Conservation (phyloP, 2,329 filamentous ascomycete species). For the Nemania serpens region DNA sequence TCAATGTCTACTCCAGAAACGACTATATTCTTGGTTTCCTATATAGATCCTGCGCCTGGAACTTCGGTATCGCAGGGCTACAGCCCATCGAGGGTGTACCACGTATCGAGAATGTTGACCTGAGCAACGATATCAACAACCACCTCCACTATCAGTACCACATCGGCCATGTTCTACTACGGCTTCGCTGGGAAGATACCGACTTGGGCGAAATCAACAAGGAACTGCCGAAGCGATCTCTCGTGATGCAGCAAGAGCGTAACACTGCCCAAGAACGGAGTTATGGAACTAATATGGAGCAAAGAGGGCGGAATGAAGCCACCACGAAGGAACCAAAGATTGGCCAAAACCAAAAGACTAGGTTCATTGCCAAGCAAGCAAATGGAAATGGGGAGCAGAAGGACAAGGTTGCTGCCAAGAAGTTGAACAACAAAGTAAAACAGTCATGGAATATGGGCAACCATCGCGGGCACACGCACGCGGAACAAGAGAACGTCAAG, state of each 20-base stretch:
- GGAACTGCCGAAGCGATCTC: conserved; percentile 15
- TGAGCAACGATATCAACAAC: conserved; percentile 67
- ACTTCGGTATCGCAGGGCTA: conserved; percentile 83
- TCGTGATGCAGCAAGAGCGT: conserved; percentile 14
- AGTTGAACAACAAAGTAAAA: conserved; percentile 10
- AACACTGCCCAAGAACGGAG: not conserved
- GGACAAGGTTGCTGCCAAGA: conserved; percentile 9
- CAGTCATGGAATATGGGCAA: not conserved
- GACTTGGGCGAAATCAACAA: conserved; percentile 42
- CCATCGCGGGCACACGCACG: not conserved
- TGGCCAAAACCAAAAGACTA: conserved; percentile 13
- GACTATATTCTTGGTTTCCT: conserved; percentile 90
- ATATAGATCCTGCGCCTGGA: conserved; percentile 79
- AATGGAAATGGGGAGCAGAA: conserved; percentile 12
- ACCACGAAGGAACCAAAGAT: not conserved
- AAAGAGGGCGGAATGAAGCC: conserved; percentile 14
- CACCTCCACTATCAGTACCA: conserved; percentile 74
- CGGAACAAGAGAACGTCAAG: conserved; percentile 18
- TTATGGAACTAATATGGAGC: not conserved
- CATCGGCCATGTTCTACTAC: conserved; percentile 67
- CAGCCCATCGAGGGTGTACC: conserved; percentile 72
- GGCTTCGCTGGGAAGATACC: conserved; percentile 71
- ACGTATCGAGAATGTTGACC: conserved; percentile 70
- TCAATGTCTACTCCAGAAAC: conserved; percentile 87
- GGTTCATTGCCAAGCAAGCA: conserved; percentile 1